These are phyloP conservation scores for Cymbopogon flexuosus DNA, from an alignment of 202 grass and related monocot species.

Conservation along the genomic window DNA sequence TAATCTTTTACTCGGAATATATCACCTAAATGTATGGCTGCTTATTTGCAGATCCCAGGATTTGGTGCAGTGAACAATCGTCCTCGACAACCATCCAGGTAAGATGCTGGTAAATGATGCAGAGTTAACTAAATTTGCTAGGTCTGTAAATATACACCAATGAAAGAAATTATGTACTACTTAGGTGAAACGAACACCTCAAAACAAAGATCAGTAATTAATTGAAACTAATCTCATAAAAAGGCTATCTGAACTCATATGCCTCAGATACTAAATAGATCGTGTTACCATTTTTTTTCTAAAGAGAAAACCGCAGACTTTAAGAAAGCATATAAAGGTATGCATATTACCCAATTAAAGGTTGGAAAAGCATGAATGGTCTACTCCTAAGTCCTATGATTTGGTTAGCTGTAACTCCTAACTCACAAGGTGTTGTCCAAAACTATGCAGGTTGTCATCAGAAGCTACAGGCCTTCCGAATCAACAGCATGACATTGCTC, in stretches of 20 bases:
- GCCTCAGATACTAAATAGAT: background rate
- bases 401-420: background rate
- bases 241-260: background rate
- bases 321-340: background rate
- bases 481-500: conserved; percentile 47
- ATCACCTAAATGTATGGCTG: conserved; percentile 8
- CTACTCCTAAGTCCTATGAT: background rate
- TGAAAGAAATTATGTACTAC: background rate
- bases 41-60: conserved; percentile 52
- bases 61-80: conserved; percentile 48
- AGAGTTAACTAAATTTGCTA: background rate
- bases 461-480: conserved; percentile 37
- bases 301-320: background rate
- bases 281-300: background rate
- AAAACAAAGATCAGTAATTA: background rate
- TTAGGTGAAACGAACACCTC: background rate
- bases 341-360: background rate
- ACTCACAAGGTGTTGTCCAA: background rate
- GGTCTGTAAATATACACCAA: background rate
- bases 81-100: conserved; percentile 58
- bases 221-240: background rate
- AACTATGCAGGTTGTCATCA: conserved; percentile 56
- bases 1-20: conserved; percentile 14
- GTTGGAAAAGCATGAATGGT: background rate
- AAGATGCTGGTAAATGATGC: conserved; percentile 9